Percentiles rank a stretch among this genome's conserved stretches.
Conservation (phyloP, 176 grass and related monocot genomes). For the Microstegium vimineum region DNA sequence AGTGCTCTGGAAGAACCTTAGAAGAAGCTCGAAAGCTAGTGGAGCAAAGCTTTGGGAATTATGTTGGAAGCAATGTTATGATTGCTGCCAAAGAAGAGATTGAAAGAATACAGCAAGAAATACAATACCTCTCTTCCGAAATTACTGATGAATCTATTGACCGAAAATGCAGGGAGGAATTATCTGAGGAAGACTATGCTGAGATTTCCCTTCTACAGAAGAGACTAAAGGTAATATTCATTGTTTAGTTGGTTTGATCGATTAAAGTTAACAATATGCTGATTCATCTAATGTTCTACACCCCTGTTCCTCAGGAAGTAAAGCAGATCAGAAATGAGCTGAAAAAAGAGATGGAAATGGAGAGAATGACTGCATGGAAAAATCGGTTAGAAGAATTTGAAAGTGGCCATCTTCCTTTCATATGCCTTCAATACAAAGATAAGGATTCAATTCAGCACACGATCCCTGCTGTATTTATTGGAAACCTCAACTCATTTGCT, state of each 20-base stretch:
- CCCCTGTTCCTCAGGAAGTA: conserved; percentile 56
- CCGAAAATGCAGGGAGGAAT: conserved; percentile 74
- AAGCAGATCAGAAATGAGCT: conserved; percentile 71
- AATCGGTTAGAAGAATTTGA: conserved; percentile 70
- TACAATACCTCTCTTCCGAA: conserved; percentile 69
- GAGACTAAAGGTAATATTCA: conserved; percentile 60
- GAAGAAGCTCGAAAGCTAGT: conserved; percentile 97
- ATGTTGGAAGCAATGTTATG: conserved; percentile 97
- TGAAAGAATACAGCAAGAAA: conserved; percentile 82
- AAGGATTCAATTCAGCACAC: conserved; percentile 92
- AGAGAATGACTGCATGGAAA: conserved; percentile 91
- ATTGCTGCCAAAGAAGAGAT: conserved; percentile 86
- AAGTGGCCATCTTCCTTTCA: conserved; percentile 85
- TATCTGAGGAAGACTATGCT: conserved; percentile 74
- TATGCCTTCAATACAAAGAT: conserved; percentile 95
- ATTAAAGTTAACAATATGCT: neutral
- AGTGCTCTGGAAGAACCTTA: conserved; percentile 72
- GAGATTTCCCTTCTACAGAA: conserved; percentile 85
- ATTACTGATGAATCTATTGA: conserved; percentile 90
- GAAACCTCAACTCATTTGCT: conserved; percentile 60
- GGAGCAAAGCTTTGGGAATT: conserved; percentile 98
- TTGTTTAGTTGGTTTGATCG: conserved; percentile 18
- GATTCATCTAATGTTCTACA: neutral
- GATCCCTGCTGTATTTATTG: conserved; percentile 83
- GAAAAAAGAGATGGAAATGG: conserved; percentile 81